Evolutionary conservation across 768 basidiomycete species (phyloP), one percentile per base, ranked within the genome.

Genomic region (Pholiota conissans): DNA sequence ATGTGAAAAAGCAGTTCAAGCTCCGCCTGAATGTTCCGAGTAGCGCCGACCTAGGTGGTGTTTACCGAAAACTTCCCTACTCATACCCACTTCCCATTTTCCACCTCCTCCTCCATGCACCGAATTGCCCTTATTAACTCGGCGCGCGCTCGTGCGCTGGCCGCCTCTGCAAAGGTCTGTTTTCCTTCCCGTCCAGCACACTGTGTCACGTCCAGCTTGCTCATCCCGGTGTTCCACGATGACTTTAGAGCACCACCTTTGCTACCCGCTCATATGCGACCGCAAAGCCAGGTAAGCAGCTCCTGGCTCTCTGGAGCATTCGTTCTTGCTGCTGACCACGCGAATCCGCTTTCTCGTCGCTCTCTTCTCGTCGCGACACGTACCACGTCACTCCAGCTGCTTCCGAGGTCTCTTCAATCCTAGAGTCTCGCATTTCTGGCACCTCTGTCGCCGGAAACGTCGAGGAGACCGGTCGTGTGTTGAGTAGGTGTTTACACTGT

Each of bases 401-500:
- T 65, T 96, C 95, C 68, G 97, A 99, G 85, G 97, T 99, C 66
- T 96, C 97, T 45, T 95, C 95, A 68, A 98, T 99, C 80, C 87
- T 99, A 71, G 97, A 99, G 84, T 90, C 91, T 70, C 93, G 97
- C 74, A 99, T 99, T 74, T 85, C 95, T 64, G 97, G 96, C 74
- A 84, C 92, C 63, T 80, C 90, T 65, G 80, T 94, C 66, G 89
- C 92, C 67, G 93, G 86, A 67, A 97, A 98, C 74, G 93, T 98
- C 70, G 94, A 98, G 80, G 97, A 99, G 80, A 98, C 97, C 59
- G 97, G 97, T 71, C 95, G 96, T 72, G 97, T 99, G 63, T 77
- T 99, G 78, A 99, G 94, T 96, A 74, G 61, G 93, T 85, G 18
- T 10, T 39, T 39, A 42, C 10, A 47, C 29, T 52, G 28, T 59